Evolutionary conservation across 305 asterid species (phyloP).

Genomic region (Plantago rigida): DNA sequence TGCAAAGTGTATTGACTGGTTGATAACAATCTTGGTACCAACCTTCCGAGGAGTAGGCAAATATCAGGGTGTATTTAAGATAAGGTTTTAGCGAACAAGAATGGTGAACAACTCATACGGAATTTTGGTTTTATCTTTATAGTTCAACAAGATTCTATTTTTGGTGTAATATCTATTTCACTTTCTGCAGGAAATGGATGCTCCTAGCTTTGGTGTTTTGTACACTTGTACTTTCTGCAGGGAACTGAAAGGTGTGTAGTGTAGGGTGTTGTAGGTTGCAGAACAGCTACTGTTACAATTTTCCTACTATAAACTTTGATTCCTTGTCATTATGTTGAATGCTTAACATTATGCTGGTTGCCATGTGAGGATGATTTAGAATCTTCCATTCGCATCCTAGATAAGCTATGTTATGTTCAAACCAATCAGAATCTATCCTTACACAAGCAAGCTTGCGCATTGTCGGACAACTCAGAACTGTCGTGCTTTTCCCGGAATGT

Average conservation of each 20-base stretch:
- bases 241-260: background rate
- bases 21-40: no score
- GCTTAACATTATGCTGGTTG: background rate
- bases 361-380: background rate
- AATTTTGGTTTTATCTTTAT: no score
- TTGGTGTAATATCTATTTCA: background rate
- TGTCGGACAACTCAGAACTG: no score
- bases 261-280: background rate
- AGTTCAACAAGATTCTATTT: no score
- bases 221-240: background rate
- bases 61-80: no score
- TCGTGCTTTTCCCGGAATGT: background rate
- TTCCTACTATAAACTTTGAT: background rate
- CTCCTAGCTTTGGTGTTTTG: background rate
- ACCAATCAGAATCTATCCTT: no score
- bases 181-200: conserved; percentile 2
- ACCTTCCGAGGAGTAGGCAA: no score
- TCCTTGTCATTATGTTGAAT: background rate
- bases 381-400: background rate
- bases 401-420: background rate
- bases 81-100: no score
- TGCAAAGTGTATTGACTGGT: no score
- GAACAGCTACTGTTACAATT: background rate
- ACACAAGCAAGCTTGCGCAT: no score
- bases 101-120: no score